Percentiles rank a stretch among this genome's conserved stretches.
Conservation (phyloP, 2,329 filamentous ascomycete species). For the Colletotrichum caudatum region DNA sequence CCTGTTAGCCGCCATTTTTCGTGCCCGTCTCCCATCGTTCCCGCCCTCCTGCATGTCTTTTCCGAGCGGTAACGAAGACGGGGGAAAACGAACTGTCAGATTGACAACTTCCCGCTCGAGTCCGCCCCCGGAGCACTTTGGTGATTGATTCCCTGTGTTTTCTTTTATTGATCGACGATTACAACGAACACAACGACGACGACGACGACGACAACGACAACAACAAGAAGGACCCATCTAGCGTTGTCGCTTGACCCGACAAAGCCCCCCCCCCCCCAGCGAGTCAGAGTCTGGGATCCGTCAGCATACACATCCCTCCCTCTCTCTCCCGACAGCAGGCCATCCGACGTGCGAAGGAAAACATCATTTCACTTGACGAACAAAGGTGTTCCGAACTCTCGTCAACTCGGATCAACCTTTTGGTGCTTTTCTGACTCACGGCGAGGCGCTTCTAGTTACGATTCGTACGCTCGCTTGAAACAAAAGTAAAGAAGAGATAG, state of each 20-base stretch:
- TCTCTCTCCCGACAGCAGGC: constrained; percentile 13
- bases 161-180: background rate
- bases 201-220: background rate
- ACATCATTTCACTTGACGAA: constrained; percentile 4
- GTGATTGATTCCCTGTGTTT: background rate
- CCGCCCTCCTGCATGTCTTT: constrained; percentile 32
- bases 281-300: constrained; percentile 22
- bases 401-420: constrained; percentile 5
- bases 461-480: background rate
- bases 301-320: constrained; percentile 21
- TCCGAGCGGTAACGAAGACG: constrained; percentile 7
- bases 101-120: background rate
- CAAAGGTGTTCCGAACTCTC: constrained; percentile 7
- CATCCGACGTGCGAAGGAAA: constrained; percentile 13
- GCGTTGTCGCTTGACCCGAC: constrained; percentile 7
- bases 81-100: constrained; percentile 4
- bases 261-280: constrained; percentile 1
- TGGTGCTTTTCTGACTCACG: background rate
- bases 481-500: background rate
- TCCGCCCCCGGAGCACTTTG: background rate
- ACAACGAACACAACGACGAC: background rate
- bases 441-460: background rate
- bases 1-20: constrained; percentile 27
- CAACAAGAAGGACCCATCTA: background rate
- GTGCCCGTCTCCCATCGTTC: constrained; percentile 8